Evolutionary conservation across 1,284 basidiomycete genomes (phyloP), one percentile per base, ranked within the genome.

Genomic region (Melampsora allii-populina): DNA sequence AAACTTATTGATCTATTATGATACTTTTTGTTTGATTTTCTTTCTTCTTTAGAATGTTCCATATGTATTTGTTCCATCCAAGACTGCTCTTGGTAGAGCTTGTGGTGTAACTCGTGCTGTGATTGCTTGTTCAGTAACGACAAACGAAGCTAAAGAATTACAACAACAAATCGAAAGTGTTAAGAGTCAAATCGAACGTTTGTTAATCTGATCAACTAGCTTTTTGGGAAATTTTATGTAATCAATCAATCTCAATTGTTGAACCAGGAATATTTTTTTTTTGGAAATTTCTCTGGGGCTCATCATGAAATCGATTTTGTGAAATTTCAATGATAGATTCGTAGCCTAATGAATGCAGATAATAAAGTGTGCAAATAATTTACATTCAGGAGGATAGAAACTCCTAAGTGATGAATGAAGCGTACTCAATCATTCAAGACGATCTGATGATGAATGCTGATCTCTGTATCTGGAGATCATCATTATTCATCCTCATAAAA

Each of bases 21-120:
- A 3, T 33, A 33, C 3, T 42, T 14, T 31, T 1, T 33, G 46
- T 48, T 61, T 39, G 1, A 9, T 17, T 29, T 42, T 1, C 14
- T 42, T n/a, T 19, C 6, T 27, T n/a, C 9, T 14, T 24, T 53
- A 76, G 79, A 81, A 81, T 77, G 79, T 81, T 42, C 79, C 80
- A 74, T 76, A 75, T 64, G 86, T 98, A 80, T 98, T 97, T 83
- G 86, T 98, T 59, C 92, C 92, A 50, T 91, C 89, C 74, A 96
- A 96, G 84, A 92, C 92, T 75, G 94, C 95, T 21, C 86, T 98
- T 46, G 96, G 95, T 63, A 88, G 95, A 74, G 95, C 95, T 53
- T 98, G 95, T 83, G 93, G 94, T 77, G 95, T 99, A 66, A 90
- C 92, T 56, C 86, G 96, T 76, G 91, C 95, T 48, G 96, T 98